Percentiles rank a stretch among this genome's conserved stretches.
These are phyloP conservation scores for Lodderomyces elongisporus DNA, from an alignment of 1,139 yeast species.

Conservation along the genomic window DNA sequence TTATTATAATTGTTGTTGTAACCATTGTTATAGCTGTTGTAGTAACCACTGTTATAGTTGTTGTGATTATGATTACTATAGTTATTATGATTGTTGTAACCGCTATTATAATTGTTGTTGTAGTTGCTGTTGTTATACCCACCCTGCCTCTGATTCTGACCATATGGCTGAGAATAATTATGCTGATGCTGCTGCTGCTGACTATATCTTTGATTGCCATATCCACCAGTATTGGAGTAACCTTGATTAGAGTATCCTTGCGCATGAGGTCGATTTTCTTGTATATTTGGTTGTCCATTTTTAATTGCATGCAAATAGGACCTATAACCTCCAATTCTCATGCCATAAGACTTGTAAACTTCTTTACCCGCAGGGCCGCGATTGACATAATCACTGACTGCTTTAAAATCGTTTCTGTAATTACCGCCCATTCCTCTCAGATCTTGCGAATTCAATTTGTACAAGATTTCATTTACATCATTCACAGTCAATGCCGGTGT, in stretches of 20 bases:
- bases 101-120: slow-evolving; percentile 11
- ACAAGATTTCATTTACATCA: slow-evolving; percentile 61
- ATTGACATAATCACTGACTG: slow-evolving; percentile 36
- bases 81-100: slow-evolving; percentile 7
- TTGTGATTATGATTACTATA: slow-evolving; percentile 6
- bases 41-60: too few relatives aligned
- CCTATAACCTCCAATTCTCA: slow-evolving; percentile 42
- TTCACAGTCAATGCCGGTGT: slow-evolving; percentile 57
- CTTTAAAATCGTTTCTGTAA: slow-evolving; percentile 22
- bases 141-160: slow-evolving; percentile 3
- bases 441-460: slow-evolving; percentile 14
- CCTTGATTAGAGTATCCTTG: too few relatives aligned
- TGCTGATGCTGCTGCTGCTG: too few relatives aligned
- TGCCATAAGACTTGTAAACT: slow-evolving; percentile 26
- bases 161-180: too few relatives aligned
- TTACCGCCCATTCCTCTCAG: slow-evolving; percentile 19
- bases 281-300: too few relatives aligned
- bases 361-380: slow-evolving; percentile 40
- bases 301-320: slow-evolving; percentile 21
- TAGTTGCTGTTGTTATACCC: slow-evolving; percentile 10
- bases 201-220: too few relatives aligned
- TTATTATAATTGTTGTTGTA: too few relatives aligned
- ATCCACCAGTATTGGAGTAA: too few relatives aligned
- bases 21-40: too few relatives aligned
- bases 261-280: too few relatives aligned